These are phyloP conservation scores for Suhomyces bribrorum DNA, from an alignment of 1,139 yeast species.

Conservation along the genomic window DNA sequence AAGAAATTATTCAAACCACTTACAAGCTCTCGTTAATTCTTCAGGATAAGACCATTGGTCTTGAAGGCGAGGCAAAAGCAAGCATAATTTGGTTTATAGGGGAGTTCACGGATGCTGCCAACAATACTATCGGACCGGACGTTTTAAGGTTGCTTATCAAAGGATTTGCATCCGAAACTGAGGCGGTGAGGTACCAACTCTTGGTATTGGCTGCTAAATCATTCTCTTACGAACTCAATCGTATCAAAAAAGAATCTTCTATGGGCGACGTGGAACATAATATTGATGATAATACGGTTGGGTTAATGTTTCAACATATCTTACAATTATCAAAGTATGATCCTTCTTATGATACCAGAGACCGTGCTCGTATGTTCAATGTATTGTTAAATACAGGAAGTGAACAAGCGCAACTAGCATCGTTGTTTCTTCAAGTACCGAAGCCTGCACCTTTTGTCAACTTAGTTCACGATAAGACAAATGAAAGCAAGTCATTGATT, in stretches of 20 bases:
- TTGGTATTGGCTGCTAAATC: conserved; percentile 75
- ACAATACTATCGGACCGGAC: conserved; percentile 67
- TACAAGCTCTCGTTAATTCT: conserved; percentile 39
- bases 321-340: conserved; percentile 75
- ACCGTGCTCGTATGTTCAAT: conserved; percentile 74
- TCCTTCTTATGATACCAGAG: conserved; percentile 74
- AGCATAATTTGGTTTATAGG: conserved; percentile 92
- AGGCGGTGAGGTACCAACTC: conserved; percentile 67
- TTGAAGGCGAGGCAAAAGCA: conserved; percentile 64
- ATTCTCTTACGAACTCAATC: conserved; percentile 53
- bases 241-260: conserved; percentile 26
- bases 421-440: conserved; percentile 78
- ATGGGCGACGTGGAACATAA: conserved; percentile 30
- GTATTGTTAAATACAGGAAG: conserved; percentile 45
- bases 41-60: conserved; percentile 23
- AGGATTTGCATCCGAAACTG: conserved; percentile 56
- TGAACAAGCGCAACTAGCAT: conserved; percentile 57
- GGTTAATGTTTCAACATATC: conserved; percentile 62
- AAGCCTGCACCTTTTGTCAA: conserved; percentile 58
- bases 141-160: conserved; percentile 62
- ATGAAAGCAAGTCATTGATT: conserved; percentile 21
- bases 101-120: conserved; percentile 57
- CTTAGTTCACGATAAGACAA: conserved; percentile 2
- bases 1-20: conserved; percentile 36
- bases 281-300: conserved; percentile 26